Percentiles rank a stretch among this genome's conserved stretches.
These are phyloP conservation scores for Ocimum tenuiflorum DNA, from an alignment of 257 asterid species.

Conservation along the genomic window DNA sequence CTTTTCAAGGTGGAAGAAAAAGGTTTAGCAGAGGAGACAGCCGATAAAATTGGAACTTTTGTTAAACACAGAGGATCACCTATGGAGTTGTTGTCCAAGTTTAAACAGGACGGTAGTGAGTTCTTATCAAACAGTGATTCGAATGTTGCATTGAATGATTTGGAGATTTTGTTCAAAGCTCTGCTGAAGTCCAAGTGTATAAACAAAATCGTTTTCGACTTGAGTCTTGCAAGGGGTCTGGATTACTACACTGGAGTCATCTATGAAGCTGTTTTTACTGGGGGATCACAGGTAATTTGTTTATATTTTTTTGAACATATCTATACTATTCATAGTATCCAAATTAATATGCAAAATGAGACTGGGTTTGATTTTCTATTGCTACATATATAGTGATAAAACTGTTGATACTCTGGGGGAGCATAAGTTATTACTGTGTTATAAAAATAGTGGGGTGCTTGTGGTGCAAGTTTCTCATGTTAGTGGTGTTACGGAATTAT, in stretches of 20 bases:
- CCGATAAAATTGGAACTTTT: conserved; percentile 70
- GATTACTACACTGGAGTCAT: conserved; percentile 98
- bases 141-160: conserved; percentile 59
- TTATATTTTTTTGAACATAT: neutral
- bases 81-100: conserved; percentile 53
- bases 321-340: neutral
- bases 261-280: conserved; percentile 87
- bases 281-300: conserved; percentile 63
- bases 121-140: conserved; percentile 63
- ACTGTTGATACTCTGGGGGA: neutral
- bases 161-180: conserved; percentile 75
- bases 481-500: too few relatives aligned
- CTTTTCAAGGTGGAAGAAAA: conserved; percentile 68
- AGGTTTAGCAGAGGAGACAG: conserved; percentile 71
- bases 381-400: neutral
- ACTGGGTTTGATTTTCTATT: neutral
- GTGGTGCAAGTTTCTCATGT: neutral
- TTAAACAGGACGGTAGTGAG: conserved; percentile 60
- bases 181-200: conserved; percentile 61
- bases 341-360: neutral
- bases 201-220: conserved; percentile 67
- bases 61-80: conserved; percentile 84
- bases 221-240: conserved; percentile 98
- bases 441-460: neutral
- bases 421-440: neutral